A percentile compares a stretch with the other conserved stretches of the same genome.
Conservation (phyloP, 768 basidiomycete species). For the Lentinula sp. region DNA sequence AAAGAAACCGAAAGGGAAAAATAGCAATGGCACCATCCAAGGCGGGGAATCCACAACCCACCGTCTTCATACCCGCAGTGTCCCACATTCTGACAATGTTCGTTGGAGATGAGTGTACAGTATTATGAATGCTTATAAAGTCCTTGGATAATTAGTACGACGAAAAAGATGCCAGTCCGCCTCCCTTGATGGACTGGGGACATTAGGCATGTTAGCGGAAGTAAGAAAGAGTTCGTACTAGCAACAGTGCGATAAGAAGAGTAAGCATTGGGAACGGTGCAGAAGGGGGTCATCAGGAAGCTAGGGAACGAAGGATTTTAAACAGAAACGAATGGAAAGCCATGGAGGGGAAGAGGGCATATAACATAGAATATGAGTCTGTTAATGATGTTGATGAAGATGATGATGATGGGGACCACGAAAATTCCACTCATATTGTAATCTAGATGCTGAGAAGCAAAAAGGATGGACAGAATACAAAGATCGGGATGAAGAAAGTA, state of each 20-base stretch:
- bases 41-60: neutral
- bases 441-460: conserved; percentile 15
- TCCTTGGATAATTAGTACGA: neutral
- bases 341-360: neutral
- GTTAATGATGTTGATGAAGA: neutral
- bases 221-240: neutral
- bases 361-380: neutral
- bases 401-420: neutral
- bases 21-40: neutral
- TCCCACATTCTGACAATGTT: neutral
- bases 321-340: neutral
- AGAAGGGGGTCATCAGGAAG: neutral
- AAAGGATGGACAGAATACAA: conserved; percentile 2
- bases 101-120: neutral
- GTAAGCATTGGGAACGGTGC: neutral
- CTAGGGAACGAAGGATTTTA: neutral
- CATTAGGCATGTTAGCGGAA: neutral
- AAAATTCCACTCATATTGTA: conserved; percentile 16
- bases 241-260: neutral
- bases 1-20: neutral
- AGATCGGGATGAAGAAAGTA: neutral
- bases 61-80: neutral
- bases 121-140: neutral
- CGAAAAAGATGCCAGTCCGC: neutral
- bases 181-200: neutral